A percentile compares a stretch with the other conserved stretches of the same genome.
Evolutionary conservation across 257 asterid species (phyloP).

Genomic region (Solanum lycopersicoides): DNA sequence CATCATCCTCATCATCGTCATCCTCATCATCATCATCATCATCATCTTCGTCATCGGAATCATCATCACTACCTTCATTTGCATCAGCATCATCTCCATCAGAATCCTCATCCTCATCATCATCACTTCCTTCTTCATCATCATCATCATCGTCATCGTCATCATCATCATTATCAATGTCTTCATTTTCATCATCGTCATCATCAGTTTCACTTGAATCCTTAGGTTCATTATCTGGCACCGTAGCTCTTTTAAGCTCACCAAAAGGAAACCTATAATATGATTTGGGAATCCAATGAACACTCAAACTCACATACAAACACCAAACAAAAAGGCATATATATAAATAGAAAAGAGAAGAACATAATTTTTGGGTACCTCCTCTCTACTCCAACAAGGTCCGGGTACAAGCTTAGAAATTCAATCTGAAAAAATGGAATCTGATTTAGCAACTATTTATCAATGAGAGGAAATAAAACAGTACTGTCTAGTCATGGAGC

Average conservation of each 20-base stretch:
- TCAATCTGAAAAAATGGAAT: constrained; percentile 1
- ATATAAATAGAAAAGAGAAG: not conserved
- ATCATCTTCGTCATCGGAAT: not conserved
- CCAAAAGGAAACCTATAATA: constrained; percentile 9
- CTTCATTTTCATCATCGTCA: not conserved
- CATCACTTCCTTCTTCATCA: constrained; percentile 1
- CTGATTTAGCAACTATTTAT: not conserved
- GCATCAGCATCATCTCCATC: constrained; percentile 5
- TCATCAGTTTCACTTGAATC: constrained; percentile 10
- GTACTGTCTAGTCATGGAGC: not conserved
- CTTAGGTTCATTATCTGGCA: not conserved
- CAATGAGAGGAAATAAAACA: not conserved
- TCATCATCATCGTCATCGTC: not conserved
- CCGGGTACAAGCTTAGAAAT: not conserved
- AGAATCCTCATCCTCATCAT: not conserved
- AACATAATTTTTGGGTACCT: not conserved
- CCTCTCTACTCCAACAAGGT: not conserved
- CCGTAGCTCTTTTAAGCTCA: not conserved
- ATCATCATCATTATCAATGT: not conserved
- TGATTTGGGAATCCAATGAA: not conserved
- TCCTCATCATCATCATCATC: not conserved
- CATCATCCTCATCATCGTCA: not conserved
- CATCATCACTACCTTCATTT: constrained; percentile 6
- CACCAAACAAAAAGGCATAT: not conserved
- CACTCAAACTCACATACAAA: not conserved